Evolutionary conservation across 176 grass and related monocot genomes (phyloP), one percentile per base, ranked within the genome.

Genomic region (Cocos nucifera): DNA sequence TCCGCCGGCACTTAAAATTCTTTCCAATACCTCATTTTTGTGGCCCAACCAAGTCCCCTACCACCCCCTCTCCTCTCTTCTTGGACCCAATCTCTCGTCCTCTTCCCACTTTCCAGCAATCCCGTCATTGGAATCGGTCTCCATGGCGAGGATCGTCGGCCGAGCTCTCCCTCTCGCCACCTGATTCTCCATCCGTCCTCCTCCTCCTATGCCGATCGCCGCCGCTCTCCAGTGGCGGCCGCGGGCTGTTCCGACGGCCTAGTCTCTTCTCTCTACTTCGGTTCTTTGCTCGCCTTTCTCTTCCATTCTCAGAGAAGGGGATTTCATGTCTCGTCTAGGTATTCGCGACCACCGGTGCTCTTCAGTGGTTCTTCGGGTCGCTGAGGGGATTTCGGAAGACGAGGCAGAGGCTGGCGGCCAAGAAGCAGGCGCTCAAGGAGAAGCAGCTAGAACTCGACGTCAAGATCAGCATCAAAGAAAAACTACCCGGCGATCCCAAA

Each of bases 141-240:
- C 65, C 73, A 96, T 98, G 93, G 93, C 93, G 53, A 69, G 93
- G 26, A 78, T 92, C 58, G 76, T 87, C 32, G n/a, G n/a, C n/a
- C n/a, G n/a, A n/a, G n/a, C n/a, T n/a, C n/a, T n/a, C n/a, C n/a
- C n/a, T n/a, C n/a, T n/a, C n/a, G n/a, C n/a, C n/a, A n/a, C n/a
- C n/a, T n/a, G n/a, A n/a, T n/a, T n/a, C n/a, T n/a, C n/a, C n/a
- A n/a, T n/a, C n/a, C n/a, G n/a, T n/a, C n/a, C n/a, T n/a, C n/a
- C n/a, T n/a, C n/a, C n/a, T n/a, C n/a, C n/a, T n/a, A n/a, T n/a
- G n/a, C n/a, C n/a, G n/a, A n/a, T n/a, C n/a, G n/a, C n/a, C n/a
- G n/a, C n/a, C n/a, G n/a, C n/a, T n/a, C n/a, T n/a, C n/a, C n/a
- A n/a, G n/a, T n/a, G n/a, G n/a, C n/a, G n/a, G 70, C 44, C 84